Conservation (phyloP, 2,329 filamentous ascomycete genomes). For the Cadophora luteo-olivacea region DNA sequence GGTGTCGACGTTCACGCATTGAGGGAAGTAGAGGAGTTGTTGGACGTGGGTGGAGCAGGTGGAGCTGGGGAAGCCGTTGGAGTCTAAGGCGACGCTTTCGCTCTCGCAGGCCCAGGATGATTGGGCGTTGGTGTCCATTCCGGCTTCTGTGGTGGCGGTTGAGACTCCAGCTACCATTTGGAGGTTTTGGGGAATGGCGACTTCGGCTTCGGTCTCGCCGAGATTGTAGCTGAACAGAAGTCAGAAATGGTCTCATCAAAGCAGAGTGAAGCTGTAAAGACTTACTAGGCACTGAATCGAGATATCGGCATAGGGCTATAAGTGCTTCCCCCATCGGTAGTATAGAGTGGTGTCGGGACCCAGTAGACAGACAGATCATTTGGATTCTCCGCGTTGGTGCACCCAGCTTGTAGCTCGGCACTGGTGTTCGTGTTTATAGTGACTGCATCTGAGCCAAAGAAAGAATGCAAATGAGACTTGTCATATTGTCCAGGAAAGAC, state of each 20-base stretch:
- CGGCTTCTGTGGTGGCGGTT: conserved; percentile 44
- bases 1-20: conserved; percentile 49
- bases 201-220: conserved; percentile 49
- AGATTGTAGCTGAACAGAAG: conserved; percentile 46
- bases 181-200: conserved; percentile 53
- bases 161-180: conserved; percentile 51
- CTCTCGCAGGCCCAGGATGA: conserved; percentile 49
- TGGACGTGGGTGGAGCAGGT: conserved; percentile 52
- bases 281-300: conserved; percentile 52
- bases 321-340: conserved; percentile 37
- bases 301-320: conserved; percentile 45
- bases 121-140: conserved; percentile 42
- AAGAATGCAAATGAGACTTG: conserved; percentile 52
- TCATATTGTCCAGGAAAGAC: conserved; percentile 49
- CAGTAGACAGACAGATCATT: conserved; percentile 56
- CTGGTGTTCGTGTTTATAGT: conserved; percentile 48
- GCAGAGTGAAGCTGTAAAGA: not conserved
- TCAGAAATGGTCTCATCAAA: not conserved
- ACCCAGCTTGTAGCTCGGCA: conserved; percentile 49
- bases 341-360: conserved; percentile 51
- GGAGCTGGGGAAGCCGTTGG: conserved; percentile 43
- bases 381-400: conserved; percentile 53
- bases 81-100: conserved; percentile 39
- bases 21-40: conserved; percentile 52
- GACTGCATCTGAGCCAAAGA: conserved; percentile 53